Conservation (phyloP, 495 filamentous ascomycete genomes). For the Sabuloglossum arenarium region DNA sequence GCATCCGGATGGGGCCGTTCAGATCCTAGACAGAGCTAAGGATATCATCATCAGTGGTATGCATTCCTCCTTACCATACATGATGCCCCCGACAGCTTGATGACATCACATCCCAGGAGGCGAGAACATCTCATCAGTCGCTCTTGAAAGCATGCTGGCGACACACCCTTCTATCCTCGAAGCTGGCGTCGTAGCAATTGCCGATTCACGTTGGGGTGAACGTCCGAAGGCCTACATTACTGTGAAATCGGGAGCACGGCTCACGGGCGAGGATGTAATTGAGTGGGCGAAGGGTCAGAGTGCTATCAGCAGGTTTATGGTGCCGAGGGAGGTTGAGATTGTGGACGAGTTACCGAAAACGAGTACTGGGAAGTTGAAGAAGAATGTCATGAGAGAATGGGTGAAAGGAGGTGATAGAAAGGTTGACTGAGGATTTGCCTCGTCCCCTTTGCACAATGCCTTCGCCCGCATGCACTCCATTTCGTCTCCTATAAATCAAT, state of each 20-base stretch:
- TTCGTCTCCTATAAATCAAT: too few relatives aligned
- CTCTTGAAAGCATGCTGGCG: constrained; percentile 79
- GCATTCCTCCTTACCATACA: constrained; percentile 8
- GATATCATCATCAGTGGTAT: constrained; percentile 95
- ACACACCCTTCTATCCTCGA: constrained; percentile 79
- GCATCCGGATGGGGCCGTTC: constrained; percentile 71
- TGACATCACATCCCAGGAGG: constrained; percentile 37
- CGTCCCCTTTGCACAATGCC: too few relatives aligned
- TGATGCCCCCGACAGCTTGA: not conserved
- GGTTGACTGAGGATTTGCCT: not conserved
- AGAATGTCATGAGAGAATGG: constrained; percentile 84
- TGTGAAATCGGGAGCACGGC: constrained; percentile 34
- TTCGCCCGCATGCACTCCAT: too few relatives aligned
- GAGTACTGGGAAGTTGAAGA: constrained; percentile 86
- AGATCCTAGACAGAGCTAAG: constrained; percentile 87
- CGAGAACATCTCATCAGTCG: constrained; percentile 90
- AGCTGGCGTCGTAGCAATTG: constrained; percentile 73
- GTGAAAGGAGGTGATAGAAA: constrained; percentile 31
- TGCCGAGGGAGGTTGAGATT: constrained; percentile 81
- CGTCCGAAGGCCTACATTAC: constrained; percentile 87
- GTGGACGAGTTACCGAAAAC: constrained; percentile 85
- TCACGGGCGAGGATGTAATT: constrained; percentile 56
- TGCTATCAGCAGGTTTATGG: constrained; percentile 82
- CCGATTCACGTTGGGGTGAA: constrained; percentile 87
- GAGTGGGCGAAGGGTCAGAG: constrained; percentile 64